Evolutionary conservation across 345 rosid species (phyloP).

Genomic region (Corymbia maculata): DNA sequence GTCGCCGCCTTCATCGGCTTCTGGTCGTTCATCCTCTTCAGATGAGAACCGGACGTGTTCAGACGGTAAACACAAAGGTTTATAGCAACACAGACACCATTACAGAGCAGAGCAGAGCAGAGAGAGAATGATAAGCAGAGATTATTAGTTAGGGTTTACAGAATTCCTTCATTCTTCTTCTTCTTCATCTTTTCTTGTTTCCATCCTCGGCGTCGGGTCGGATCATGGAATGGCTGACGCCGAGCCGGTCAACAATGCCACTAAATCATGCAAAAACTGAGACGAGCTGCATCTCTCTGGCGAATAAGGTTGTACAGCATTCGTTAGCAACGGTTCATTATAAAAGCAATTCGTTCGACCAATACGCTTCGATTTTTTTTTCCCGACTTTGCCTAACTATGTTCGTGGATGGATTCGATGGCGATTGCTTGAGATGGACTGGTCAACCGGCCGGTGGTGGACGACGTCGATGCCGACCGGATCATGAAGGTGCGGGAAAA

Average conservation of each 20-base stretch:
- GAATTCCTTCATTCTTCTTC: neutral
- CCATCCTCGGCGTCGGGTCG: neutral
- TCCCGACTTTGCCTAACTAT: neutral
- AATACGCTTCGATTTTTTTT: neutral
- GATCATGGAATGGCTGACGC: neutral
- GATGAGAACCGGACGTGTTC: neutral
- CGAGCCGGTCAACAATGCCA: neutral
- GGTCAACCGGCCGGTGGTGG: neutral
- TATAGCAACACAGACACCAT: neutral
- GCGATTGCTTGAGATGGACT: neutral
- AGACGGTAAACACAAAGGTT: neutral
- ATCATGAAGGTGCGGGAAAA: neutral
- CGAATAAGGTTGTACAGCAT: neutral
- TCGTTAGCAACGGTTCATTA: neutral
- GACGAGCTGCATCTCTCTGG: neutral
- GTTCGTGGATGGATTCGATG: neutral
- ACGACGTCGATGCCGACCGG: neutral
- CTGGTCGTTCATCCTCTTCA: conserved; percentile 41
- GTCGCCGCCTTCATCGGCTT: conserved; percentile 32
- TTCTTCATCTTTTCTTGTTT: neutral
- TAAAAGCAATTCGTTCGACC: neutral
- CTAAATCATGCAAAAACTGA: neutral
- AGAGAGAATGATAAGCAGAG: neutral
- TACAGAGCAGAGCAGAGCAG: neutral
- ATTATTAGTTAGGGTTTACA: neutral